phyloP scores from a whole-genome alignment of 306 rosid species.

The Betula pendula region DNA sequence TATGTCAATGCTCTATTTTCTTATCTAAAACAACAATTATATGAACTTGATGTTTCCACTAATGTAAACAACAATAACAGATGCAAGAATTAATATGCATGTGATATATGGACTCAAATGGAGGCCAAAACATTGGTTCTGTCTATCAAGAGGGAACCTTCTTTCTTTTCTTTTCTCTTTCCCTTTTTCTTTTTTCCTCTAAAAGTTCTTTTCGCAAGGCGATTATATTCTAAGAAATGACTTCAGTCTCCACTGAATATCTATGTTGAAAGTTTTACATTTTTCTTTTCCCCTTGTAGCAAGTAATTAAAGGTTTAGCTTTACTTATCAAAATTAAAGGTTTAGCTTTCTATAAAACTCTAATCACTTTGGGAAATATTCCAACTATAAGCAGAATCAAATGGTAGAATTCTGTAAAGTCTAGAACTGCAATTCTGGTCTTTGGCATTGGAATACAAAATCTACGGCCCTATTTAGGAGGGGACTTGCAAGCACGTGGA shows the following conservation, averaged over 20 bases:
- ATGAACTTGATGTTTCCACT: background rate
- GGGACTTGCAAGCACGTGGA: background rate
- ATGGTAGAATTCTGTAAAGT: background rate
- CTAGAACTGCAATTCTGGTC: background rate
- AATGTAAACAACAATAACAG: background rate
- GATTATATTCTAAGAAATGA: background rate
- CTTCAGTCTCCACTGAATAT: background rate
- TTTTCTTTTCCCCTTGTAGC: background rate
- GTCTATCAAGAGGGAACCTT: background rate
- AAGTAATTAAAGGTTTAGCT: background rate
- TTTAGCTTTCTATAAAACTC: background rate
- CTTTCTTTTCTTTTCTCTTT: background rate
- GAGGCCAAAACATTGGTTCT: background rate
- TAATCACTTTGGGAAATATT: background rate
- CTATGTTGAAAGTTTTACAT: background rate
- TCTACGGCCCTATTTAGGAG: background rate
- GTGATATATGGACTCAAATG: background rate
- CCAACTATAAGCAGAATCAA: background rate
- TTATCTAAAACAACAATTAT: background rate
- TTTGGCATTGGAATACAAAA: background rate
- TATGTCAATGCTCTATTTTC: background rate
- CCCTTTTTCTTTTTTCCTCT: background rate
- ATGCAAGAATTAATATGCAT: background rate
- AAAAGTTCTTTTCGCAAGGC: background rate
- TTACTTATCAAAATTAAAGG: background rate